Percentiles rank a stretch among this genome's conserved stretches.
Evolutionary conservation across 75 land plant species (phyloP).

Genomic region (Selaginella moellendorffii): DNA sequence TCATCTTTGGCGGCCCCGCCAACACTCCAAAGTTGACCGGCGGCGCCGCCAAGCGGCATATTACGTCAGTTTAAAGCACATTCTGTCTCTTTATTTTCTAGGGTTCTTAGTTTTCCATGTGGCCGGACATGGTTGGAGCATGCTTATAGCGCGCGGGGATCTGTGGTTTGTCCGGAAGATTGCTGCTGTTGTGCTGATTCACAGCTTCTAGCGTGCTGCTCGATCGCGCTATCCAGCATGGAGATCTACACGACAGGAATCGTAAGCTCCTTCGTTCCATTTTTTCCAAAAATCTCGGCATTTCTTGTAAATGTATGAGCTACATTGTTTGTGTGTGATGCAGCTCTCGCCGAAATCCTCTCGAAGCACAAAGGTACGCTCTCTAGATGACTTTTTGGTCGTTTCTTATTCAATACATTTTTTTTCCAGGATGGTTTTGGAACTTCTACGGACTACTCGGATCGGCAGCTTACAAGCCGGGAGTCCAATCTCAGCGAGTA

Average conservation of each 20-base stretch:
- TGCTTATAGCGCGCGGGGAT: not conserved
- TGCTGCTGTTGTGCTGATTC: too few species aligned
- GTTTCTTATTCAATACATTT: not conserved
- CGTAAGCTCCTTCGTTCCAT: not conserved
- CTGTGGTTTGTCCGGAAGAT: not conserved
- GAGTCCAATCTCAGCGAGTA: not conserved
- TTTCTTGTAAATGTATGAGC: not conserved
- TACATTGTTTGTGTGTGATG: not conserved
- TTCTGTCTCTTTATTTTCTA: too few species aligned
- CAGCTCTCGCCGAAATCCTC: not conserved
- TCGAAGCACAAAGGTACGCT: not conserved
- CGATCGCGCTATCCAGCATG: not conserved
- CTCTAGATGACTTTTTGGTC: not conserved
- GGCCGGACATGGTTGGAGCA: too few species aligned
- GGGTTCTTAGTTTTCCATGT: too few species aligned
- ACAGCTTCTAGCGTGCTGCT: too few species aligned
- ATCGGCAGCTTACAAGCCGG: not conserved
- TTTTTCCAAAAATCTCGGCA: too few species aligned
- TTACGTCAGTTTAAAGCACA: too few species aligned
- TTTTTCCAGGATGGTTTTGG: not conserved
- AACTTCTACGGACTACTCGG: not conserved
- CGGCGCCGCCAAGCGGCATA: too few species aligned
- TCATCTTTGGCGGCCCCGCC: too few species aligned
- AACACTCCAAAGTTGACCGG: too few species aligned
- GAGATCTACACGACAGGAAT: not conserved